Percentiles rank a stretch among this genome's conserved stretches.
These are phyloP conservation scores for Russula olivacea DNA, from an alignment of 768 basidiomycete species.

Conservation along the genomic window DNA sequence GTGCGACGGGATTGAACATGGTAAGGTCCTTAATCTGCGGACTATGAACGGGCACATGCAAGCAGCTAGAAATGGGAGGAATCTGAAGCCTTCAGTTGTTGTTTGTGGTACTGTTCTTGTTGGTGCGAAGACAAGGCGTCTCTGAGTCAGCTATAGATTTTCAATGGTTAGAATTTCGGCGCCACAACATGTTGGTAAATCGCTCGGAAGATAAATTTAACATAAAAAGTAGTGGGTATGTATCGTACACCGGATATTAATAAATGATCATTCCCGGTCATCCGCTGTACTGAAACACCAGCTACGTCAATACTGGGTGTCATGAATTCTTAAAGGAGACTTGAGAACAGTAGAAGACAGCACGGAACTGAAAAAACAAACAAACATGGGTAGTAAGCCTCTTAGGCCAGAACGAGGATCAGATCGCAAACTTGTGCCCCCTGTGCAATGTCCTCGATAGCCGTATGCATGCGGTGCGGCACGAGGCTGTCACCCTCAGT, in stretches of 20 bases:
- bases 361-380: background rate
- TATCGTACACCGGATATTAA: background rate
- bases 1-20: no score
- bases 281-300: background rate
- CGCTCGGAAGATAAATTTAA: background rate
- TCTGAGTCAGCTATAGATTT: no score
- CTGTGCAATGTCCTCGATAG: constrained; percentile 17
- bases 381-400: no score
- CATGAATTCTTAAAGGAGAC: background rate
- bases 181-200: background rate
- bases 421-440: constrained; percentile 11
- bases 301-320: background rate
- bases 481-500: background rate
- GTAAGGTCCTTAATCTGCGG: no score
- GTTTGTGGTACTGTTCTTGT: no score
- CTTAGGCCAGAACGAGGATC: constrained; percentile 13
- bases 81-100: no score
- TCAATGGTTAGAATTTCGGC: no score
- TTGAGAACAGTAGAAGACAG: background rate
- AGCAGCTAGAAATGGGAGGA: no score
- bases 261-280: background rate
- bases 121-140: no score
- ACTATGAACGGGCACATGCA: no score
- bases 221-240: constrained; percentile 1
- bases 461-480: constrained; percentile 13